Evolutionary conservation across 306 rosid species (phyloP).

Genomic region (Gillenia trifoliata): DNA sequence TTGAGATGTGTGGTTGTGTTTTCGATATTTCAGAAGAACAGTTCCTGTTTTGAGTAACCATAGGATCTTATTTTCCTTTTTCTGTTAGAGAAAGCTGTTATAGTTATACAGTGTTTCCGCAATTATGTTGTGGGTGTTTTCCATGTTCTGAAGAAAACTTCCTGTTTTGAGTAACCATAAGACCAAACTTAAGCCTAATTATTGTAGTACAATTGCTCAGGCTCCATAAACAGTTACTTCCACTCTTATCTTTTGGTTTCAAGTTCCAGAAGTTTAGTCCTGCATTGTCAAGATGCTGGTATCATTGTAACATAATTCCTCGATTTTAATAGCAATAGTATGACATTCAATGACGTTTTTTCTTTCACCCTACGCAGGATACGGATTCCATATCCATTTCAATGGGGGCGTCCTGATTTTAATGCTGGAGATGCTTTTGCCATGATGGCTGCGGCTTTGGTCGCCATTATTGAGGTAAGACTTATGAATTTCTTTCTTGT

Average conservation of each 20-base stretch:
- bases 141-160: neutral
- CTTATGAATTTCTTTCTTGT: neutral
- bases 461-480: conserved; percentile 70
- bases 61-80: neutral
- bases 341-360: neutral
- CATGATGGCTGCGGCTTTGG: conserved; percentile 68
- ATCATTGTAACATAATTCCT: neutral
- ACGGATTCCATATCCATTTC: conserved; percentile 89
- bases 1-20: no score
- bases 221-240: neutral
- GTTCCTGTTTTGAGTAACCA: neutral
- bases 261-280: neutral
- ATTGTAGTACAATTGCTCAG: neutral
- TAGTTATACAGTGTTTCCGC: neutral
- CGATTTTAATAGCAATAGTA: neutral
- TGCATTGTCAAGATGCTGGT: neutral
- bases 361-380: conserved; percentile 51
- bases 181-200: neutral
- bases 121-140: neutral
- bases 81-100: neutral
- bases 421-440: conserved; percentile 69
- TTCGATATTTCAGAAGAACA: neutral
- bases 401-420: conserved; percentile 79
- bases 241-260: neutral
- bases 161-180: neutral